Percentiles rank a stretch among this genome's conserved stretches.
phyloP scores from a whole-genome alignment of 1,139 yeast species.

The Yamadazyma sp. region DNA sequence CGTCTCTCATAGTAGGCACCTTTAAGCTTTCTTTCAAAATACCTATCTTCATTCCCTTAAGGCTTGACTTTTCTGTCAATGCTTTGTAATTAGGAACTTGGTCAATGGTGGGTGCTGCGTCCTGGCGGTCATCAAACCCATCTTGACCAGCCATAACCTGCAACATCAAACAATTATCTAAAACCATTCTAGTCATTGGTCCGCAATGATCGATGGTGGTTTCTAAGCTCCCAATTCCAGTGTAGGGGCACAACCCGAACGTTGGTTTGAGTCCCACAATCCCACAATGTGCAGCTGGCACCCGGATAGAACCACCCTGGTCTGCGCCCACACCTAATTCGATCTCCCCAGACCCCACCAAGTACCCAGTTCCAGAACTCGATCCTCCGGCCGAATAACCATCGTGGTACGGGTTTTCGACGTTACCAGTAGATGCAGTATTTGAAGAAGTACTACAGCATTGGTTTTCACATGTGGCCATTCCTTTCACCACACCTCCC shows the following conservation, averaged over 20 bases:
- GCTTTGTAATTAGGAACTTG: constrained; percentile 10
- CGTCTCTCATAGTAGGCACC: constrained; percentile 13
- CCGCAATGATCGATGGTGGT: constrained; percentile 17
- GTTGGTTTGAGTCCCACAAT: constrained; percentile 17
- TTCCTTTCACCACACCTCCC: constrained; percentile 15
- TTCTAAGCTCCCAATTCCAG: constrained; percentile 17
- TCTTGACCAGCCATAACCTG: constrained; percentile 18
- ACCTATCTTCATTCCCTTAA: constrained; percentile 16
- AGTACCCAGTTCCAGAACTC: constrained; percentile 16
- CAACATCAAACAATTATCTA: constrained; percentile 11
- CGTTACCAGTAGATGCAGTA: constrained; percentile 17
- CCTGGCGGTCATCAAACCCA: constrained; percentile 22
- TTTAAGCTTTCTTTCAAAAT: constrained; percentile 16
- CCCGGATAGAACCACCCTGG: constrained; percentile 15
- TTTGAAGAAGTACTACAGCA: constrained; percentile 17
- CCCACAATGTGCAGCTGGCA: constrained; percentile 17
- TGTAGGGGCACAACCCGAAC: constrained; percentile 16
- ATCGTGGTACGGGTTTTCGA: constrained; percentile 14
- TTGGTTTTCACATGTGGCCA: constrained; percentile 17
- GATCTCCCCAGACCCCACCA: constrained; percentile 15
- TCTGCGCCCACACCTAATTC: constrained; percentile 16
- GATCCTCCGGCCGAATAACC: constrained; percentile 19
- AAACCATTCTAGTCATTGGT: constrained; percentile 15
- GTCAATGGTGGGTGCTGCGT: constrained; percentile 27
- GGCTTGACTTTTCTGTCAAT: constrained; percentile 5